Evolutionary conservation across 2,329 filamentous ascomycete species (phyloP).

Genomic region (Parafenestella ontariensis): DNA sequence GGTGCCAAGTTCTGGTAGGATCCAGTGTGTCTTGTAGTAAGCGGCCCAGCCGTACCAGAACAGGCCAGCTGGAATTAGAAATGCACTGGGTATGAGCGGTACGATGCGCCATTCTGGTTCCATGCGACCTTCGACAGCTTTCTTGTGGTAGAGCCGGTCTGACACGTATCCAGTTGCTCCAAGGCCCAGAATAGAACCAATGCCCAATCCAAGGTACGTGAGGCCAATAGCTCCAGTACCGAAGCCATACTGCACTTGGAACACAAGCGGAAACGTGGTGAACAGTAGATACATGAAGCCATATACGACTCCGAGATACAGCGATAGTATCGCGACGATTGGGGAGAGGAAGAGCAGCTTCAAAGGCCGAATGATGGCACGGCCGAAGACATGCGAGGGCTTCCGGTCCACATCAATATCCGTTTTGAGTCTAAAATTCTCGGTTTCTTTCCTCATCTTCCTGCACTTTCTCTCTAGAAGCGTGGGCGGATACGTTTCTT

Average conservation of each 20-base stretch:
- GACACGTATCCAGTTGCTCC: slow-evolving; percentile 22
- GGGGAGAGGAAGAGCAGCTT: slow-evolving; percentile 60
- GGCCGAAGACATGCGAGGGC: slow-evolving; percentile 14
- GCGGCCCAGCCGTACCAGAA: slow-evolving; percentile 6
- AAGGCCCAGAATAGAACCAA: slow-evolving; percentile 20
- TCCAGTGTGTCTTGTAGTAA: neutral
- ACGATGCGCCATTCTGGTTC: slow-evolving; percentile 47
- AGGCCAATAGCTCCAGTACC: slow-evolving; percentile 23
- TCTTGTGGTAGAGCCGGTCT: slow-evolving; percentile 35
- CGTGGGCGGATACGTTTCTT: slow-evolving; percentile 79
- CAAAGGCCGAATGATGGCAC: slow-evolving; percentile 57
- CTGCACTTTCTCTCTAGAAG: slow-evolving; percentile 58
- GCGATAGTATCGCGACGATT: slow-evolving; percentile 14
- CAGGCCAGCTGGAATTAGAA: slow-evolving; percentile 28
- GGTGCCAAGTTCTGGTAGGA: neutral
- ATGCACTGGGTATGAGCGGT: slow-evolving; percentile 31
- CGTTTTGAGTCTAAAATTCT: slow-evolving; percentile 10
- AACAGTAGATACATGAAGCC: slow-evolving; percentile 45
- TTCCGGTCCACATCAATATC: slow-evolving; percentile 7
- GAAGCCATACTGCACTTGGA: slow-evolving; percentile 26
- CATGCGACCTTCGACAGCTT: slow-evolving; percentile 13
- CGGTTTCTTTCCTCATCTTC: slow-evolving; percentile 16
- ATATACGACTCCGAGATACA: slow-evolving; percentile 38
- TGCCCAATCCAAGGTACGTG: slow-evolving; percentile 24
- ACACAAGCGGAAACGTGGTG: slow-evolving; percentile 34